Evolutionary conservation across 768 basidiomycete species (phyloP), one percentile per base, ranked within the genome.

Genomic region (Pulveroboletus sp.): DNA sequence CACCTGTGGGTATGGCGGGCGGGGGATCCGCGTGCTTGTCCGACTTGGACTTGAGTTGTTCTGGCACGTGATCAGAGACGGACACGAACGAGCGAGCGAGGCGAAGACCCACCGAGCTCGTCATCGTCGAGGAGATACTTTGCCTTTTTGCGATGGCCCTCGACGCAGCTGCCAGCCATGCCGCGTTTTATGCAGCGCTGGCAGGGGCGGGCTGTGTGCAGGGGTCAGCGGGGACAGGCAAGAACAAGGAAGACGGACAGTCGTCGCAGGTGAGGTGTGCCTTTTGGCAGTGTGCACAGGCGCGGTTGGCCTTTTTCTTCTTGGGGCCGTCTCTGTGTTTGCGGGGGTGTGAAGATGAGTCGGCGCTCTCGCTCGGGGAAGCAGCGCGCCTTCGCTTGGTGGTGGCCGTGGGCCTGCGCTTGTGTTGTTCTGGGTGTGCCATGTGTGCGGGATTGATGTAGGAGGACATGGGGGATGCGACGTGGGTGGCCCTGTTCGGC

Each of bases 191-290:
- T 77, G 63, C 97, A 99, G 35, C 97, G 83, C 56, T 91, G 90
- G 71, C 97, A 99, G 23, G 97, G 97, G 45, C 97, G 88, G 40
- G 91, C 95, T 98, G 63, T 20, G 60, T 6, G 25, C 32, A 43
- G 25, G 34, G 43, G 50, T 65, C 60, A 58, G 55, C 6, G 8
- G 20, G 33, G 5, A 40, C n/a, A 14, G 35, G 33, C 8, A 21
- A 40, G 47, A 12, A 43, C 14, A 45, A 48, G 49, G 41, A 58
- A 10, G 32, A 81, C 90, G 66, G 63, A 97, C 95, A 84, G 63
- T 97, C 95, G 67, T 98, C 94, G 67, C 95, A 98, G n/a, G 95
- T 98, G 57, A 98, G 74, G 69, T 98, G 95, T 3, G 94, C 93
- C 68, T 93, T 95, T 71, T 97, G 94, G 68, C 95, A 98, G 58